phyloP scores from a whole-genome alignment of 2,329 filamentous ascomycete genomes.

The Xylogone sp. region DNA sequence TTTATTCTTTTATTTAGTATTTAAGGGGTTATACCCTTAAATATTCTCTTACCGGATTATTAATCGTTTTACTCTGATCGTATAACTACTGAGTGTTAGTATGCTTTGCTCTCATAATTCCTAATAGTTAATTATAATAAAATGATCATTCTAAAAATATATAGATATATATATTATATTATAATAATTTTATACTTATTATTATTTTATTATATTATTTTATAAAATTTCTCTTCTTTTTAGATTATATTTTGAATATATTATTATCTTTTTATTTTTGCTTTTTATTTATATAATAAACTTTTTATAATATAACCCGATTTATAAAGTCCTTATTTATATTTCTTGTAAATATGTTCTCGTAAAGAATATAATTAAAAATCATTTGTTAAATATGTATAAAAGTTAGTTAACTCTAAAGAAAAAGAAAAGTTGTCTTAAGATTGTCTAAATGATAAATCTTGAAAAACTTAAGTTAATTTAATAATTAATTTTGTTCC shows the following conservation, averaged over 20 bases:
- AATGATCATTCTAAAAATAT: constrained; percentile 1
- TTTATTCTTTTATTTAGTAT: too few relatives aligned
- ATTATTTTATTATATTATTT: constrained; percentile 1
- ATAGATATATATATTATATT: background rate
- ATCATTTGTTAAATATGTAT: background rate
- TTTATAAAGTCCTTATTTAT: constrained; percentile 1
- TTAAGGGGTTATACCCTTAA: too few relatives aligned
- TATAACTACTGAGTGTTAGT: too few relatives aligned
- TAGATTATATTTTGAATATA: background rate
- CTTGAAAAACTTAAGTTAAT: background rate
- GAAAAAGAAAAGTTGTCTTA: background rate
- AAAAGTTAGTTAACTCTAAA: background rate
- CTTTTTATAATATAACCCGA: background rate
- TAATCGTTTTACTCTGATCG: too few relatives aligned
- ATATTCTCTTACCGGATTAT: too few relatives aligned
- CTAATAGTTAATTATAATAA: too few relatives aligned
- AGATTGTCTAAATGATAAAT: background rate
- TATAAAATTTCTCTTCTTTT: background rate
- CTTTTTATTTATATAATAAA: background rate
- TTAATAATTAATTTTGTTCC: background rate
- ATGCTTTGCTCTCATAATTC: too few relatives aligned
- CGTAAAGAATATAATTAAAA: background rate
- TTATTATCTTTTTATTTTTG: background rate
- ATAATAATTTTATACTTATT: background rate
- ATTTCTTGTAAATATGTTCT: background rate